These are phyloP conservation scores for Nepenthes alata DNA, from an alignment of 179 eudicot genomes.

Conservation along the genomic window DNA sequence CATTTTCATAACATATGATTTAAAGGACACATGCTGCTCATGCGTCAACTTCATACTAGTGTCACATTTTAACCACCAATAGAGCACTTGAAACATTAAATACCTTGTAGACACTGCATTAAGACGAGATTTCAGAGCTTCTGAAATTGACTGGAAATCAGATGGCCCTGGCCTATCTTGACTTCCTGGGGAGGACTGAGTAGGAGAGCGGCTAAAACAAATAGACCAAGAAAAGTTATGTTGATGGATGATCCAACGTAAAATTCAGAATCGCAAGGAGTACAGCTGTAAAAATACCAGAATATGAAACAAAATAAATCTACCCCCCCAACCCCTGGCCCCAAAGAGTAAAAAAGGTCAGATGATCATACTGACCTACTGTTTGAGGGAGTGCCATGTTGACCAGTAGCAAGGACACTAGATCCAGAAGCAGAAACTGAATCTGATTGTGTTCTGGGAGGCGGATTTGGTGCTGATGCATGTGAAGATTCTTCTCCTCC, in stretches of 20 bases:
- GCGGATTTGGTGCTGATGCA: slow-evolving; percentile 9
- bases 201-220: slow-evolving; percentile 30
- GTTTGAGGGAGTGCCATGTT: slow-evolving; percentile 40
- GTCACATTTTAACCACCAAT: too few species aligned
- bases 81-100: not conserved
- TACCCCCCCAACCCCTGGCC: too few species aligned
- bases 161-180: slow-evolving; percentile 80
- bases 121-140: slow-evolving; percentile 59
- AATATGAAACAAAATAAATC: too few species aligned
- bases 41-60: too few species aligned
- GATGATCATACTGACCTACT: slow-evolving; percentile 29
- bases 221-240: not conserved
- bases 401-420: slow-evolving; percentile 23
- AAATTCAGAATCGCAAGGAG: too few species aligned
- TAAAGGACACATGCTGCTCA: too few species aligned
- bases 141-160: slow-evolving; percentile 68
- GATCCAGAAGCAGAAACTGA: slow-evolving; percentile 47
- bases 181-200: slow-evolving; percentile 43
- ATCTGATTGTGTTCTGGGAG: slow-evolving; percentile 19
- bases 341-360: too few species aligned
- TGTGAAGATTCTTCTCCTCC: slow-evolving; percentile 33
- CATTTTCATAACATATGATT: too few species aligned
- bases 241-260: too few species aligned
- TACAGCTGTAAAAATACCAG: too few species aligned
- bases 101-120: slow-evolving; percentile 75